phyloP scores from a whole-genome alignment of 2,329 filamentous ascomycete species.

The Cercospora canescens region DNA sequence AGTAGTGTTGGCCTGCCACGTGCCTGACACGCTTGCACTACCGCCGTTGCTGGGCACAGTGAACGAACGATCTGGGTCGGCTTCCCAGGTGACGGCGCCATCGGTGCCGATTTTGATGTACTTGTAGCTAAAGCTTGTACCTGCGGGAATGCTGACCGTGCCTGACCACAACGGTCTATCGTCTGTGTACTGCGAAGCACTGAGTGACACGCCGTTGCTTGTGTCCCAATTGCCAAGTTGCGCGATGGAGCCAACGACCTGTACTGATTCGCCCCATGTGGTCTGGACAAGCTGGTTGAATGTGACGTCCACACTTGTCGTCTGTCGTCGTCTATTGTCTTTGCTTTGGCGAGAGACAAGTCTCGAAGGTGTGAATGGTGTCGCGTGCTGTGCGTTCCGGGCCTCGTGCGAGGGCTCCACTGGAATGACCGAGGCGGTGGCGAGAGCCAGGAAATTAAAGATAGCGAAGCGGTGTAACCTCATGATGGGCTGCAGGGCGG shows the following conservation, averaged over 20 bases:
- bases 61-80: constrained; percentile 51
- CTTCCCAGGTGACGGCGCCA: constrained; percentile 64
- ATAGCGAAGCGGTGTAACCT: constrained; percentile 15
- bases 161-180: constrained; percentile 63
- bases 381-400: constrained; percentile 2
- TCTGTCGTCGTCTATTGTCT: constrained; percentile 1
- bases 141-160: constrained; percentile 57
- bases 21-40: constrained; percentile 39
- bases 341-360: constrained; percentile 9
- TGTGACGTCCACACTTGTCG: constrained; percentile 55
- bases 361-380: constrained; percentile 9
- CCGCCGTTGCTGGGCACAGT: constrained; percentile 43
- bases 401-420: constrained; percentile 11
- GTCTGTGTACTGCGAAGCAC: constrained; percentile 59
- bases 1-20: constrained; percentile 36
- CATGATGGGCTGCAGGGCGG: constrained; percentile 7
- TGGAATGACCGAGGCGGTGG: constrained; percentile 20
- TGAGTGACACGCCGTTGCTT: constrained; percentile 56
- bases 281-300: constrained; percentile 63
- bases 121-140: constrained; percentile 57
- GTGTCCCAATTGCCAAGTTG: constrained; percentile 63
- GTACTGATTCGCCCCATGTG: constrained; percentile 63
- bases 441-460: constrained; percentile 18
- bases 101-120: constrained; percentile 61
- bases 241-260: constrained; percentile 60